A percentile compares a stretch with the other conserved stretches of the same genome.
These are phyloP conservation scores for Pseudozyma sp. DNA, from an alignment of 1,284 basidiomycete genomes.

Conservation along the genomic window DNA sequence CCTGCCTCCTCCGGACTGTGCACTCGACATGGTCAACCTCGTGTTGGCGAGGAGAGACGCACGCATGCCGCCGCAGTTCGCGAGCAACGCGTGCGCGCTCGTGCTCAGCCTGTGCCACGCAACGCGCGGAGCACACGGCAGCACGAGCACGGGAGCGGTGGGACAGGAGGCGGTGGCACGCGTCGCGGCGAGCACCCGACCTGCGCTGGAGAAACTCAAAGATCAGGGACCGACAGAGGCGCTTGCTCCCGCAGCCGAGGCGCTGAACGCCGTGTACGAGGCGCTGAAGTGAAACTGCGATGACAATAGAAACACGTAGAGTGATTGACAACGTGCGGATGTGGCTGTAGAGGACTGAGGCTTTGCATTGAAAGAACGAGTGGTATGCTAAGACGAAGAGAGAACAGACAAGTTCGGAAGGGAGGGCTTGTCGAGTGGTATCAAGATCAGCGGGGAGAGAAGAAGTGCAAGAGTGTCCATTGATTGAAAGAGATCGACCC, in stretches of 20 bases:
- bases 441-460: background rate
- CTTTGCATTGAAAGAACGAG: too few relatives aligned
- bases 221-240: constrained; percentile 48
- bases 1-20: constrained; percentile 36
- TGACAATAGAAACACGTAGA: too few relatives aligned
- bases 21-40: constrained; percentile 57
- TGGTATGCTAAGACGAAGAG: too few relatives aligned
- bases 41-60: constrained; percentile 57
- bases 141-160: constrained; percentile 17
- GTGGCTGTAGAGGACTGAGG: background rate
- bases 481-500: background rate
- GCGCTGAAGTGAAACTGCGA: background rate
- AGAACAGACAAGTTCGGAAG: too few relatives aligned
- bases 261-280: constrained; percentile 28
- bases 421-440: background rate
- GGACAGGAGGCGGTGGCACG: constrained; percentile 31
- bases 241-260: constrained; percentile 31
- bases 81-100: constrained; percentile 53
- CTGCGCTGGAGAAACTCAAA: constrained; percentile 32
- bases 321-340: background rate
- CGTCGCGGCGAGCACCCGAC: constrained; percentile 18
- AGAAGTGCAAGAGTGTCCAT: background rate
- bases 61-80: constrained; percentile 63
- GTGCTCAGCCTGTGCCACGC: constrained; percentile 39
- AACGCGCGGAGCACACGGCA: background rate